Base-by-base conservation (phyloP, 495 filamentous ascomycete species). In the Trichoderma erinaceum region DNA sequence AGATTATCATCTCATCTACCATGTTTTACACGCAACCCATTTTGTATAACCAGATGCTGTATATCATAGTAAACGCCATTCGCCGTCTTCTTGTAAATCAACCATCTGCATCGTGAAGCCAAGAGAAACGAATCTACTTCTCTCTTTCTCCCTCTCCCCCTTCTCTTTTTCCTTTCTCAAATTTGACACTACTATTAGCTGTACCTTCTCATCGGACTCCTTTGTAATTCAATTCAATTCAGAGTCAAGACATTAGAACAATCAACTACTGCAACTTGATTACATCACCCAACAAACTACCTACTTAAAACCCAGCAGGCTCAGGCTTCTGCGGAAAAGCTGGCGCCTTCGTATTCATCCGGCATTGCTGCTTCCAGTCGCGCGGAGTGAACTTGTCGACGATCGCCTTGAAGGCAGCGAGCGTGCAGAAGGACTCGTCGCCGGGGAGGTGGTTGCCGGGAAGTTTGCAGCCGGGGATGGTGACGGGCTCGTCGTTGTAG, bases 341-440 rank as follows among this genome's bases (percentile, higher is more conserved):
- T 0, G 84, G 80, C 63, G 75, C 75, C 68, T 88, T 84, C 50
- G 90, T 69, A 70, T 94, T 93, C 43, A 80, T 78, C 18, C 80
- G 75, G 75, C 95, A 99, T 63, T 90, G 87, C 63, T 82, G 74
- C 72, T 85, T 89, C 93, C 92, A 97, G 73, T 89, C 84, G 64
- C 80, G 76, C 0, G 95, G 95, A 6, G 91, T 94, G 74, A 92
- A 95, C 71, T 92, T 92, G 76, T 97, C 93, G 21, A 94, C 90
- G 70, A 97, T 91, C 64, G 84, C 80, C 76, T 97, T 98, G 84
- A 99, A 99, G 2, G 95, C 88, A 63, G 90, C 86, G 71, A 99
- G 74, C 0, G 95, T 99, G 79, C 95, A 98, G 75, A 99, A 97
- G 27, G 84, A 90, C 70, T 93, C 89, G 74, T 99, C 90, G 3